These are phyloP conservation scores for Beauveria bassiana DNA, from an alignment of 2,329 filamentous ascomycete species.

Conservation along the genomic window DNA sequence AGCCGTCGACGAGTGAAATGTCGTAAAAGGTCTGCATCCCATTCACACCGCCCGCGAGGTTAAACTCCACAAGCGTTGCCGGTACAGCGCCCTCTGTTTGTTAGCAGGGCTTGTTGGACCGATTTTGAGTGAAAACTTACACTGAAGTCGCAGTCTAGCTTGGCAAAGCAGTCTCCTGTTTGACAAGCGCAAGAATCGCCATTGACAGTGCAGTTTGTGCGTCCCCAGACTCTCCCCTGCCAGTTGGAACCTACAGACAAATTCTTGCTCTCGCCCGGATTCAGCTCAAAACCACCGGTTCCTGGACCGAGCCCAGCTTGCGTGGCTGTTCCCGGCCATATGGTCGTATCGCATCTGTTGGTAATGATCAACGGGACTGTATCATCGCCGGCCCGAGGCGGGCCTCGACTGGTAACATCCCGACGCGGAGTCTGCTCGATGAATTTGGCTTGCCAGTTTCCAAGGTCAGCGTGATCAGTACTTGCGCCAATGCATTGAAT, in stretches of 20 bases:
- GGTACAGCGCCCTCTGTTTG: conserved; percentile 58
- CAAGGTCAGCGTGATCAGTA: not conserved
- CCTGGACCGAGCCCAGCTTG: conserved; percentile 63
- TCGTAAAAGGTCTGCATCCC: conserved; percentile 69
- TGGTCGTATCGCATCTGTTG: conserved; percentile 62
- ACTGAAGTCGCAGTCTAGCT: conserved; percentile 59
- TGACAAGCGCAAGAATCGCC: conserved; percentile 58
- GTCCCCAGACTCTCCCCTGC: conserved; percentile 76
- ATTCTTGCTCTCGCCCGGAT: conserved; percentile 46
- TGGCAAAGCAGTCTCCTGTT: conserved; percentile 70
- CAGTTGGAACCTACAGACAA: conserved; percentile 65
- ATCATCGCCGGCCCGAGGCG: conserved; percentile 26
- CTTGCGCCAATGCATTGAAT: not conserved
- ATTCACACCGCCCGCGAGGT: conserved; percentile 56
- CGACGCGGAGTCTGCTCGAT: conserved; percentile 19
- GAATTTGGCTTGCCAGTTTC: conserved; percentile 20
- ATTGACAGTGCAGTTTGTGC: conserved; percentile 76
- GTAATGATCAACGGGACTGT: conserved; percentile 57
- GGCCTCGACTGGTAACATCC: conserved; percentile 21
- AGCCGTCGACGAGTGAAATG: conserved; percentile 77
- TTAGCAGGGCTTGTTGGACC: not conserved
- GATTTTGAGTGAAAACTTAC: conserved; percentile 36
- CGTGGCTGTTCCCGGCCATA: conserved; percentile 71
- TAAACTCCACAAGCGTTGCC: conserved; percentile 74
- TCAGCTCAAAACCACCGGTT: conserved; percentile 60